Evolutionary conservation across 164 flowering plant genomes (phyloP), one percentile per base, ranked within the genome.

Genomic region (Tinospora cordifolia): DNA sequence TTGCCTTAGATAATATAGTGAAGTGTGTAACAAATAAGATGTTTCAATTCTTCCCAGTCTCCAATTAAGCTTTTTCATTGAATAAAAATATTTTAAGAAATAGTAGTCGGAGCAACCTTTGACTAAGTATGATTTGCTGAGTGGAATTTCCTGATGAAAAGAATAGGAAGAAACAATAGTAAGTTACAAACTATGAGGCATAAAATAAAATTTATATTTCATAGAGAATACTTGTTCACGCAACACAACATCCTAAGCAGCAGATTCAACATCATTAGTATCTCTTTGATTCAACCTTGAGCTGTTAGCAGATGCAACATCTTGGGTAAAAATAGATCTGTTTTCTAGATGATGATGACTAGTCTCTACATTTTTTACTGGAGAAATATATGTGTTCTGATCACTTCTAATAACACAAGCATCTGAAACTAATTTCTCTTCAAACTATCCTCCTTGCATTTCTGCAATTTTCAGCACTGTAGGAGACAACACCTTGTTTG

Each of bases 241-340:
- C 41, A 93, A 79, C 30, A 88, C 86, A 54, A 88, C 92, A 82
- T 82, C 84, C 75, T 77, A 88, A 49, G 87, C 93, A 74, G 90
- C 88, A 76, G 74, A 62, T 39, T 93, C 93, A 73, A 92, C 83
- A 47, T 86, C 87, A 71, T 26, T 65, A 1, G 68, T 69, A 68
- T 46, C 75, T 51, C 68, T 62, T 44, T 68, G 68, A 54, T 66
- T 75, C 22, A 77, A 51, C 62, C 34, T 72, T 30, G 26, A 66
- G 57, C 70, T 62, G 27, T 21, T 68, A 41, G 66, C 26, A 65
- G 79, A 65, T 6, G 21, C 39, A 68, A 63, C 63, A 66, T 63
- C 76, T 67, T 66, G 39, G 39, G 68, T 36, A 63, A 44, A 39
- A 25, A 34, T 62, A 30, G 39, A 66, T 63, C 21, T 38, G 63